Evolutionary conservation across 495 filamentous ascomycete genomes (phyloP), one percentile per base, ranked within the genome.

Genomic region (Penicillium canariense): DNA sequence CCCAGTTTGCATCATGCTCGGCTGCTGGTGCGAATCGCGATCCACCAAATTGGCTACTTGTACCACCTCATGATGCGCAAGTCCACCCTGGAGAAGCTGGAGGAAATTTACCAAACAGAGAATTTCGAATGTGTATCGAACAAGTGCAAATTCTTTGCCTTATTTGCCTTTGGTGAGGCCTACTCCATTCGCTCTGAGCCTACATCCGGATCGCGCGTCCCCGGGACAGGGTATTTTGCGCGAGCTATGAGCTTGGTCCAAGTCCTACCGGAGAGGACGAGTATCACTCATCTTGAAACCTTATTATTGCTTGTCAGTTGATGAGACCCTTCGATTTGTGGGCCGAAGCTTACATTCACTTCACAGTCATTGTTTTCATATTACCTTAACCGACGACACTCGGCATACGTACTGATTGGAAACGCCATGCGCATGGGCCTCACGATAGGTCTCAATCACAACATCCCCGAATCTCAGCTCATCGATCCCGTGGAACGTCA

Each of bases 131-230:
- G 56, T 43, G 62, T 59, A 0, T 45, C 68, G 6, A 71, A 72
- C 40, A 68, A 74, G 52, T 74, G 72, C 65, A 75, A 74, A 43
- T 77, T 71, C 52, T 75, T 77, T 48, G 74, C 71, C 1, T 40
- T 77, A 22, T 75, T 77, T 55, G 74, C 74, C 8, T 75, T 77
- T 51, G 72, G 72, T 4, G 68, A 77, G 53, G 71, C 70, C 5
- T 77, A 75, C 50, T 73, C 74, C 0, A 69, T 73, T 52, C 60
- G 71, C 5, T 67, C 66, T 2, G 71, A 73, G 56, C 63, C 68
- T 7, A 60, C 63, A 1, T 64, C 69, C 14, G 70, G 67, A 17
- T 67, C 62, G 4, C 61, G 68, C 1, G 69, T 77, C 31, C 72
- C 72, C 0, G 74, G 74, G n/a, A 77, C 71, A 3, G 66, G 66